Evolutionary conservation across 2,329 filamentous ascomycete species (phyloP), one percentile per base, ranked within the genome.

Genomic region (Diaporthe aspalathi): DNA sequence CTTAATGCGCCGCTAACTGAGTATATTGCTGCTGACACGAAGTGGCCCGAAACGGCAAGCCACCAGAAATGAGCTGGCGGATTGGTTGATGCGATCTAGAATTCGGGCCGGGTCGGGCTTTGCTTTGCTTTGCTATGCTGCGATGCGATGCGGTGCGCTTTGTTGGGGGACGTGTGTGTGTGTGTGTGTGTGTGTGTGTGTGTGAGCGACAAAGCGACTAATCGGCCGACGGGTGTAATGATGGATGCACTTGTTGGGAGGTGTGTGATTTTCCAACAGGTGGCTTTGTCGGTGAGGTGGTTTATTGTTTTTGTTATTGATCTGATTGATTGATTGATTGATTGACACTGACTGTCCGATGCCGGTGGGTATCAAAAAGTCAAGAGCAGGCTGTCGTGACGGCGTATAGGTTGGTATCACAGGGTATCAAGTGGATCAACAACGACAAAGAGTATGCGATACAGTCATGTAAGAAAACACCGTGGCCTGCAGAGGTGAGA

Each of bases 41-140:
- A 43, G n/a, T 68, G 14, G 32, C 32, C n/a, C 24, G 24, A 57
- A 60, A 50, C 66, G 53, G 60, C 27, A 63, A 63, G 27, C 45
- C 20, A 24, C 27, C 60, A 47, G 27, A 63, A 38, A 63, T 63
- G 60, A 63, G 60, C 9, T 63, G 43, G 60, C 60, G 43, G 66
- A 68, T 68, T 60, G 66, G 66, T 50, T 56, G 66, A 57, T 60
- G 60, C 66, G 43, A 29, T 38, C 11, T 49, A 17, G 47, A 22
- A 60, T 68, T 50, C 66, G 66, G 66, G 45, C 66, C 66, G 53
- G 53, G 45, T 60, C 66, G 66, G 66, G 66, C 52, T 68, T 68
- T 68, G 66, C 40, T 60, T 27, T 38, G 63, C 47, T 66, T 9
- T 35, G 32, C 32, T 35, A 5, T 35, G 32, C 32, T 35, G 5